Evolutionary conservation across 768 basidiomycete genomes (phyloP).

Genomic region (Mycena leptocephala): DNA sequence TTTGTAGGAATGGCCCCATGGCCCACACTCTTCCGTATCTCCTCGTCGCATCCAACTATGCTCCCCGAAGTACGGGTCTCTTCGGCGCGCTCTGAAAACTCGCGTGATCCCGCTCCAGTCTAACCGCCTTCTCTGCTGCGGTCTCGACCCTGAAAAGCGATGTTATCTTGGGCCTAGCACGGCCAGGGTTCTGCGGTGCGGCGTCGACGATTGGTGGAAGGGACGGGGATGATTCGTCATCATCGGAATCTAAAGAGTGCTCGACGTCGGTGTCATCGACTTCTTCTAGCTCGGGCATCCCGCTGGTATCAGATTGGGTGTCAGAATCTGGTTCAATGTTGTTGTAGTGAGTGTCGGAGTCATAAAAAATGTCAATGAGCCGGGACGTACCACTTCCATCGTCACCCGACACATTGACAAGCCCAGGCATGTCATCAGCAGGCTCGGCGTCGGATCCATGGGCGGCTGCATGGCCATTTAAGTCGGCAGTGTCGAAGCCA

Average conservation of each 20-base stretch:
- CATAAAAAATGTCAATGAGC: neutral
- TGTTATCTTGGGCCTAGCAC: neutral
- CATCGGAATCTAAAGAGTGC: neutral
- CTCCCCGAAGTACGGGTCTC: too few relatives aligned
- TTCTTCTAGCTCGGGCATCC: neutral
- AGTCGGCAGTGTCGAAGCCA: neutral
- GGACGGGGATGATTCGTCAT: neutral
- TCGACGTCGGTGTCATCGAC: neutral
- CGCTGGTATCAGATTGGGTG: neutral
- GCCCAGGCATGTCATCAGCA: too few relatives aligned
- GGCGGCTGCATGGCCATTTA: neutral
- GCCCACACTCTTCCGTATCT: too few relatives aligned
- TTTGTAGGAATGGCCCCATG: too few relatives aligned
- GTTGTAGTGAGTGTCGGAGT: neutral
- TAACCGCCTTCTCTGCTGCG: neutral
- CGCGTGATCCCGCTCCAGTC: conserved; percentile 12
- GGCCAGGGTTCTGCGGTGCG: neutral
- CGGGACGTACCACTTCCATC: too few relatives aligned
- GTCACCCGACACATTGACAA: too few relatives aligned
- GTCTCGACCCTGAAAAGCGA: conserved; percentile 3
- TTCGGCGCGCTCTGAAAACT: conserved; percentile 1
- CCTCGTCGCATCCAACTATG: too few relatives aligned
- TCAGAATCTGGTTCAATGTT: neutral
- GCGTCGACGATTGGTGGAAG: neutral
- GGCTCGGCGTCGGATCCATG: neutral